Base-by-base conservation (phyloP, 2,329 filamentous ascomycete genomes). In the Fusarium phyllophilum region DNA sequence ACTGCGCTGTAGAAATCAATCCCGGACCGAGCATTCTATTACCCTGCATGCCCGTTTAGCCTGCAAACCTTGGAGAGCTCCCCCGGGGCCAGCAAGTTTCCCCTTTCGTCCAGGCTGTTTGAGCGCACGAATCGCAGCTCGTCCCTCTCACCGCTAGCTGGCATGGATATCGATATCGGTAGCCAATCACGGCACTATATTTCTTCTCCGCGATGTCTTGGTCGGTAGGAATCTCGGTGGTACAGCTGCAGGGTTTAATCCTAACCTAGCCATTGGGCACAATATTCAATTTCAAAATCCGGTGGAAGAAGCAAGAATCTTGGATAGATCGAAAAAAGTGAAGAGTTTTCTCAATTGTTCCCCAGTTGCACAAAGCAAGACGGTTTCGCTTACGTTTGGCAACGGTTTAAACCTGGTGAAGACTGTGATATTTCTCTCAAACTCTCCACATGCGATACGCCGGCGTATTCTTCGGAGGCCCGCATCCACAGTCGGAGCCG, bases 141-240 rank as follows among this genome's bases (percentile, higher is more conserved):
- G 41, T 45, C 26, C 39, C 41, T 48, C 61, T 73, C 70, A 73
- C 70, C 70, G 70, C 70, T 61, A 58, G 70, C 70, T 48, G 66
- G 61, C 70, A 74, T 71, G 70, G 70, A 57, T 74, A 58, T 61
- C 9, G 45, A 62, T 73, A 49, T 66, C 15, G 70, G 70, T 73
- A 73, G 66, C 70, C 70, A 73, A 73, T 74, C 52, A 67, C 66
- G 66, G 70, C 48, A 56, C 44, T 26, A 14, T 14, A 46, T 51
- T 14, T n/a, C 66, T 71, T 71, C 70, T 73, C 70, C 70, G 70
- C 70, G 61, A 73, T 62, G 57, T 49, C 70, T 69, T 64, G 64
- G 54, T 39, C 44, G 42, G 62, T 59, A 34, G 57, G 57, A 69
- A 72, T 72, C 42, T 65, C 52, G 68, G 66, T 70, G 31, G 51